Evolutionary conservation across 179 eudicot species (phyloP).

Genomic region (Silene coronaria): DNA sequence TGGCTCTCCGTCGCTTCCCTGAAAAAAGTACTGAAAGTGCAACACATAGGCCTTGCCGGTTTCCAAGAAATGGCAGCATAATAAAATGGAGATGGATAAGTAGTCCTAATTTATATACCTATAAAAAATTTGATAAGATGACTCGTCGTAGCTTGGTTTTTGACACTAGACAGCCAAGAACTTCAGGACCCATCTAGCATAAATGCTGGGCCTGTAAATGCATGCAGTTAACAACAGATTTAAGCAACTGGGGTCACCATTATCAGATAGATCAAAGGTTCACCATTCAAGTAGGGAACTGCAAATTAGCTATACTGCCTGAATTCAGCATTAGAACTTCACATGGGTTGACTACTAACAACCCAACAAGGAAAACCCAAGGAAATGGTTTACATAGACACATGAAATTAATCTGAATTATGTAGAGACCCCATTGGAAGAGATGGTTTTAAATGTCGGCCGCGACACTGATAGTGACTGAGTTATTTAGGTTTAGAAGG

Average conservation of each 20-base stretch:
- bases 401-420: neutral
- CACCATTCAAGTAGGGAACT: neutral
- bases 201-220: neutral
- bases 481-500: too few relatives aligned
- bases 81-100: too few relatives aligned
- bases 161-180: neutral
- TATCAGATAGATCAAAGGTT: neutral
- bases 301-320: neutral
- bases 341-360: neutral
- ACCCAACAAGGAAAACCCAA: slow-evolving; percentile 3
- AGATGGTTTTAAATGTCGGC: neutral
- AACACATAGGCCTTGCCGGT: too few relatives aligned
- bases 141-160: neutral
- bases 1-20: neutral
- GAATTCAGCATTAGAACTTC: neutral
- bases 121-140: neutral
- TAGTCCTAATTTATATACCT: too few relatives aligned
- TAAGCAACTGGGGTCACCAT: slow-evolving; percentile 5
- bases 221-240: neutral
- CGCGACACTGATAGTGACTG: too few relatives aligned
- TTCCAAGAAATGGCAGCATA: too few relatives aligned
- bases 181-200: neutral
- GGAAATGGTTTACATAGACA: too few relatives aligned
- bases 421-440: neutral
- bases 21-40: neutral